Evolutionary conservation across 805 yeast species (phyloP), one percentile per base, ranked within the genome.

Genomic region (Spathaspora passalidarum): DNA sequence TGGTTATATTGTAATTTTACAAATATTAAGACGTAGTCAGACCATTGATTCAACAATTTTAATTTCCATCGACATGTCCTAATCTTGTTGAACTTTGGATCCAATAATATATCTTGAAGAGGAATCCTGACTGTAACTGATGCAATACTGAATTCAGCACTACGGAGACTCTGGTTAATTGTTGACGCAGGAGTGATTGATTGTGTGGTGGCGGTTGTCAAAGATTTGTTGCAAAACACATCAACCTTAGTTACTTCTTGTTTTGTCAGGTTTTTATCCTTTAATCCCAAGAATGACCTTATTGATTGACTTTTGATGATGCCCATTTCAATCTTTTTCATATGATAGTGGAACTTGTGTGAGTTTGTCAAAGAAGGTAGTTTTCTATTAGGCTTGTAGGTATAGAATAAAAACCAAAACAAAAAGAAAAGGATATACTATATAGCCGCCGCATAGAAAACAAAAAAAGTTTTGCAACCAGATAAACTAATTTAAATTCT

Each of bases 21-120:
- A 14, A 18, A 36, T 14, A 43, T 21, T 25, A 43, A 37, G n/a
- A 43, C 19, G 17, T 43, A 43, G 20, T 21, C n/a, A 7, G 13
- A 9, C 43, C 43, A 43, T 20, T 19, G 21, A 3, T 20, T n/a
- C 11, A 20, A 5, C 18, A 32, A 14, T 20, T 19, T 38, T 18
- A 43, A 37, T 7, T 22, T 13, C 46, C 46, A 43, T 4, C 18
- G 22, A 23, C 39, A 34, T 4, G 16, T 14, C 16, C 38, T 20
- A 29, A 29, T 17, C 14, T 29, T 29, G 11, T 37, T 37, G 29
- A 14, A 37, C 21, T 37, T 37, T 19, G 40, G 40, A 13, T 18
- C 23, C 22, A 18, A 20, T 5, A 37, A 37, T 37, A 37, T 18
- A 20, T 37, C 40, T 13, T 21, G 21, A 13, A 37, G 26, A 8